Evolutionary conservation across 305 asterid genomes (phyloP).

Genomic region (Solanum hybrid): DNA sequence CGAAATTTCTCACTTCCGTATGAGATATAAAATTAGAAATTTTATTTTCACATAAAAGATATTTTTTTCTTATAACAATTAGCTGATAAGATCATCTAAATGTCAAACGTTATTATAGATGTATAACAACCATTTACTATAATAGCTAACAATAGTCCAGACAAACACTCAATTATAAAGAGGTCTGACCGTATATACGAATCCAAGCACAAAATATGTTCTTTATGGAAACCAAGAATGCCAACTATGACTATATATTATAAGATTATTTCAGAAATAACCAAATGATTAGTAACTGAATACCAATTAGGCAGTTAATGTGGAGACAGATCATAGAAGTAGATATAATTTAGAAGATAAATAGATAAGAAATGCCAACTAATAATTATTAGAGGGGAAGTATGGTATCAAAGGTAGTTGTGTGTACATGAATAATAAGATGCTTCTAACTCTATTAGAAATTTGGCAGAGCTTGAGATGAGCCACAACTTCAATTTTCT

Average conservation of each 20-base stretch:
- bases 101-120: neutral
- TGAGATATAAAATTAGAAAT: neutral
- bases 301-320: neutral
- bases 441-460: neutral
- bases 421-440: constrained; percentile 6
- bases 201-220: neutral
- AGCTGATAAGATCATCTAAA: neutral
- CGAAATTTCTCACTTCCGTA: neutral
- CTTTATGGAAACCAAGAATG: neutral
- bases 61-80: neutral
- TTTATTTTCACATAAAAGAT: too few species aligned
- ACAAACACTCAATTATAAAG: neutral
- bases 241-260: neutral
- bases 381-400: neutral
- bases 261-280: neutral
- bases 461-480: neutral
- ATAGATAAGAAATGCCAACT: neutral
- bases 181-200: neutral
- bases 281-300: constrained; percentile 6
- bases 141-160: neutral
- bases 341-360: neutral
- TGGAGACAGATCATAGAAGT: neutral
- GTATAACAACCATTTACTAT: neutral
- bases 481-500: neutral
- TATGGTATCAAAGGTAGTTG: constrained; percentile 2